phyloP scores from a whole-genome alignment of 306 rosid species.

The Lotus japonicus region DNA sequence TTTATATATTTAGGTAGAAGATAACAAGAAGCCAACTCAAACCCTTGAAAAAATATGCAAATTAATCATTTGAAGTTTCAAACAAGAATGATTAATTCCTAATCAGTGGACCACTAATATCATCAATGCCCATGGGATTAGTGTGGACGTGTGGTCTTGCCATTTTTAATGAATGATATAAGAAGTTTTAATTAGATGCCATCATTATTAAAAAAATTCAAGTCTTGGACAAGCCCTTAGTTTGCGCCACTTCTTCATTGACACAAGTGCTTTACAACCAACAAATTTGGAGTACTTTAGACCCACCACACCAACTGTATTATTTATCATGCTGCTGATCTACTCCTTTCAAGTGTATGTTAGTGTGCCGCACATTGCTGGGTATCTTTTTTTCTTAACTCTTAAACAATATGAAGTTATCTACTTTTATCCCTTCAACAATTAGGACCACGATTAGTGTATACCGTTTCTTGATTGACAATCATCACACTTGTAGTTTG shows the following conservation, averaged over 20 bases:
- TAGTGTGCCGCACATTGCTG: conserved; percentile 20
- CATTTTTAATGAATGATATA: conserved; percentile 7
- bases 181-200: neutral
- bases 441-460: too few relatives aligned
- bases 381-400: neutral
- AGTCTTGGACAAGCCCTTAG: neutral
- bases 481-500: too few relatives aligned
- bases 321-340: conserved; percentile 23
- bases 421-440: neutral
- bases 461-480: too few relatives aligned
- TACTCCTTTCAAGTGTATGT: neutral
- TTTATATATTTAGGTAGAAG: neutral
- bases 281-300: conserved; percentile 28
- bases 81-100: conserved; percentile 8
- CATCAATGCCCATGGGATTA: conserved; percentile 2
- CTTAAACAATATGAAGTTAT: neutral
- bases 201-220: neutral
- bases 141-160: conserved; percentile 9
- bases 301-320: conserved; percentile 24
- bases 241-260: conserved; percentile 9
- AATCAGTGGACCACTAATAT: conserved; percentile 26
- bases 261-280: conserved; percentile 8
- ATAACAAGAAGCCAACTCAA: neutral
- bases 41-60: neutral
- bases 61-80: neutral